Evolutionary conservation across 805 yeast genomes (phyloP).

Genomic region (Metschnikowia continentalis): DNA sequence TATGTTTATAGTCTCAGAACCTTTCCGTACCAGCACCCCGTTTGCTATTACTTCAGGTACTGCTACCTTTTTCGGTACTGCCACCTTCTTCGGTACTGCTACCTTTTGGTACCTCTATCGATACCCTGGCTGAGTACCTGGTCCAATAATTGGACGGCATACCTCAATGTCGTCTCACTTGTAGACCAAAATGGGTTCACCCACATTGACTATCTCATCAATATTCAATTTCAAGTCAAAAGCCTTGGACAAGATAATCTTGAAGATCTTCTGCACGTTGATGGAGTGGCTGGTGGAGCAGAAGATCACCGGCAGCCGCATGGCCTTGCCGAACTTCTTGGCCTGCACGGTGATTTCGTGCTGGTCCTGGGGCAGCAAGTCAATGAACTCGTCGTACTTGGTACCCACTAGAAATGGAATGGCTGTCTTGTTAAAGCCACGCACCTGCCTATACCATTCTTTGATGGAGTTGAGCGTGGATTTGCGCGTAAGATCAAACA

Average conservation of each 20-base stretch:
- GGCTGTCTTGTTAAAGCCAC: constrained; percentile 86
- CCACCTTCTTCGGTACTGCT: too few relatives aligned
- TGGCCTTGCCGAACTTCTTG: constrained; percentile 78
- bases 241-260: constrained; percentile 83
- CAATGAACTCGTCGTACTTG: constrained; percentile 83
- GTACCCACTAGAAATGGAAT: constrained; percentile 91
- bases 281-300: constrained; percentile 90
- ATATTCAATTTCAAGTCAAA: constrained; percentile 79
- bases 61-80: too few relatives aligned
- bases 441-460: constrained; percentile 91
- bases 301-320: constrained; percentile 81
- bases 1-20: too few relatives aligned
- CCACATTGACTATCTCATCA: constrained; percentile 78
- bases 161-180: constrained; percentile 18
- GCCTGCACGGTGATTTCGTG: constrained; percentile 79
- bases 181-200: constrained; percentile 88
- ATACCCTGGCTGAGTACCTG: too few relatives aligned
- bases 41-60: too few relatives aligned
- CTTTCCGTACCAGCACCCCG: too few relatives aligned
- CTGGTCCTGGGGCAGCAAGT: constrained; percentile 75
- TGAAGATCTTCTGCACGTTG: constrained; percentile 90
- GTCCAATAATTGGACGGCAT: too few relatives aligned
- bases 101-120: too few relatives aligned
- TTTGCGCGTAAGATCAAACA: constrained; percentile 84
- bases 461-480: constrained; percentile 82